A percentile compares a stretch with the other conserved stretches of the same genome.
These are phyloP conservation scores for Astrephomene gubernaculifera DNA, from an alignment of 139 green algal species.

Conservation along the genomic window DNA sequence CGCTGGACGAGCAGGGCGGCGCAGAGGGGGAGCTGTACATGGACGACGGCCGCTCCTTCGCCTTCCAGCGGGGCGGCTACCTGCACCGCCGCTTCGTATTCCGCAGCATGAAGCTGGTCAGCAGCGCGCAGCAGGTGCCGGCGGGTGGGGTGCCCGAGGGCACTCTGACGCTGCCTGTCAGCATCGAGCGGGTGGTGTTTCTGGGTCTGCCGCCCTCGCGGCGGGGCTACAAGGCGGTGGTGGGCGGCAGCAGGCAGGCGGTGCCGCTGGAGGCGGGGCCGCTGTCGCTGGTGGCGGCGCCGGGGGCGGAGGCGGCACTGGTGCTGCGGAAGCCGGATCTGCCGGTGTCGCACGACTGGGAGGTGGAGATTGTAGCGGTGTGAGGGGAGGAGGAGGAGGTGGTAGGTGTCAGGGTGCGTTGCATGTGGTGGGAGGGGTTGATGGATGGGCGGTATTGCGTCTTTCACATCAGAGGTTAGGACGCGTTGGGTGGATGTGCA, in stretches of 20 bases:
- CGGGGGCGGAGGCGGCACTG: not conserved
- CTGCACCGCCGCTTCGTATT: slow-evolving; percentile 48
- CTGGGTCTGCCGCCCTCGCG: slow-evolving; percentile 56
- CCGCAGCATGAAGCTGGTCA: slow-evolving; percentile 45
- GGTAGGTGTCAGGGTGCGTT: no score
- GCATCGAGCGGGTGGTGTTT: slow-evolving; percentile 67
- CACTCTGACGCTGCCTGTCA: slow-evolving; percentile 12
- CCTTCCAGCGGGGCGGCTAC: slow-evolving; percentile 77
- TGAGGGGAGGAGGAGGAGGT: no score
- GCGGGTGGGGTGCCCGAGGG: slow-evolving; percentile 17
- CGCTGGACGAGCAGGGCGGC: slow-evolving; percentile 75
- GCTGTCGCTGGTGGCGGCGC: not conserved
- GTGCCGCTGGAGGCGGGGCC: slow-evolving; percentile 44
- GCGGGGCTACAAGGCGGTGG: slow-evolving; percentile 23
- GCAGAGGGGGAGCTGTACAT: slow-evolving; percentile 92
- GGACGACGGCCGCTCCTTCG: slow-evolving; percentile 95
- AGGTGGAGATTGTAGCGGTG: slow-evolving; percentile 31
- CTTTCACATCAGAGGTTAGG: no score
- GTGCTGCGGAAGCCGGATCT: slow-evolving; percentile 49
- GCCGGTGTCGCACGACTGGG: slow-evolving; percentile 39
- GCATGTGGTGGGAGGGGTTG: no score
- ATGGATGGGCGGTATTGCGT: no score
- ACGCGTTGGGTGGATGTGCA: no score
- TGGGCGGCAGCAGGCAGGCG: not conserved
- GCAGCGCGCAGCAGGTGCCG: slow-evolving; percentile 12